Evolutionary conservation across 202 grass and related monocot genomes (phyloP).

Genomic region (Schoenoplectus triqueter): DNA sequence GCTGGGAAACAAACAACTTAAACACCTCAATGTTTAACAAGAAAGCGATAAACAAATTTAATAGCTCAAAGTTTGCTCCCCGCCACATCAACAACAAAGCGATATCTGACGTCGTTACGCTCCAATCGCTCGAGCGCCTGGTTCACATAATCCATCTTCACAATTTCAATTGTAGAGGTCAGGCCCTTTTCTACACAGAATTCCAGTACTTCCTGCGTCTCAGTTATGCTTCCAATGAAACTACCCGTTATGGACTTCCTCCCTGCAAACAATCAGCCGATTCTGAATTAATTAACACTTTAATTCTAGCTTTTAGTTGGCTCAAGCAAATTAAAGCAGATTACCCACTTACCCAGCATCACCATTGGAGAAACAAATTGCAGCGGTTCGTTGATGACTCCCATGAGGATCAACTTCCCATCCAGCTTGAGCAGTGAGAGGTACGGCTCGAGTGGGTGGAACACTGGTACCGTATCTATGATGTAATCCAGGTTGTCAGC

Average conservation of each 20-base stretch:
- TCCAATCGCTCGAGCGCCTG: slow-evolving; percentile 76
- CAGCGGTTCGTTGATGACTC: slow-evolving; percentile 82
- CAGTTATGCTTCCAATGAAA: slow-evolving; percentile 87
- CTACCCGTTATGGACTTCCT: slow-evolving; percentile 82
- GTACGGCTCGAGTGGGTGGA: slow-evolving; percentile 85
- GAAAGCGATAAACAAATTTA: background rate
- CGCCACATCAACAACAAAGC: slow-evolving; percentile 91
- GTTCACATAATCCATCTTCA: slow-evolving; percentile 95
- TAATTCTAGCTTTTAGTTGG: too few species aligned
- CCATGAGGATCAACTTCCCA: slow-evolving; percentile 79
- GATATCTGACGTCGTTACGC: slow-evolving; percentile 93
- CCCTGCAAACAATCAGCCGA: slow-evolving; percentile 30
- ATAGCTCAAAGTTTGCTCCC: slow-evolving; percentile 68
- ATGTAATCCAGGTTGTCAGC: slow-evolving; percentile 84
- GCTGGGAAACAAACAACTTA: too few species aligned
- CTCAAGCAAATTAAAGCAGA: too few species aligned
- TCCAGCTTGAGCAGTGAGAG: slow-evolving; percentile 78
- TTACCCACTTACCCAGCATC: slow-evolving; percentile 57
- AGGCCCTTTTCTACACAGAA: slow-evolving; percentile 83
- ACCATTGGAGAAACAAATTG: slow-evolving; percentile 81
- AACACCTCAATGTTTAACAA: too few species aligned
- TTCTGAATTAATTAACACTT: too few species aligned
- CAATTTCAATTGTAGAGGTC: slow-evolving; percentile 80
- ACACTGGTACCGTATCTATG: slow-evolving; percentile 86
- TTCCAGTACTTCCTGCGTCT: slow-evolving; percentile 72